A percentile compares a stretch with the other conserved stretches of the same genome.
These are phyloP conservation scores for Gigaspora rosea DNA, from an alignment of 192 early-diverging fungal species.

Conservation along the genomic window DNA sequence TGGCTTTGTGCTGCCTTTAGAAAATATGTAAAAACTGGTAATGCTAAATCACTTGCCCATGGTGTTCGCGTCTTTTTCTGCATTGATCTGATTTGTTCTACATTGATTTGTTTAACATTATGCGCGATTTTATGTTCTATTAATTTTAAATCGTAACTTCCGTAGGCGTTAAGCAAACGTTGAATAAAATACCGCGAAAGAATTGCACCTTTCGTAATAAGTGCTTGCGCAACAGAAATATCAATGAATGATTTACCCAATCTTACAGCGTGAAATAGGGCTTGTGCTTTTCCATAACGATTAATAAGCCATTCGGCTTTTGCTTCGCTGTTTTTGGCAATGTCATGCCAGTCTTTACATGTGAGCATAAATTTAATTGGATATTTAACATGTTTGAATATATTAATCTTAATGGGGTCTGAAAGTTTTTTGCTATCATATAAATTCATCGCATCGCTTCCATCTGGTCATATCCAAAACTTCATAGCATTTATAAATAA, in stretches of 20 bases:
- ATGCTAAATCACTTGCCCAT: slow-evolving; percentile 4
- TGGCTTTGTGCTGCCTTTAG: background rate
- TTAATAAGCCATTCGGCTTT: slow-evolving; percentile 9
- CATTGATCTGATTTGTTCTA: too few species aligned
- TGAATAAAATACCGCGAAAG: slow-evolving; percentile 6
- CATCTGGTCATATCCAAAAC: too few species aligned
- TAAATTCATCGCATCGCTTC: too few species aligned
- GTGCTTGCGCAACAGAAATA: background rate
- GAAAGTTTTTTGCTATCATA: too few species aligned
- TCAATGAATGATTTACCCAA: background rate
- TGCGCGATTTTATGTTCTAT: background rate
- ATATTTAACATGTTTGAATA: background rate
- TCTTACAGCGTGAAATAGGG: slow-evolving; percentile 17
- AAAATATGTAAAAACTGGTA: background rate
- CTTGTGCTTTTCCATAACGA: background rate
- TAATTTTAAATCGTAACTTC: background rate
- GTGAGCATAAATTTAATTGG: background rate
- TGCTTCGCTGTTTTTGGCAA: background rate
- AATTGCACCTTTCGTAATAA: background rate
- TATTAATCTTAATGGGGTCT: background rate
- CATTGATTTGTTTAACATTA: background rate
- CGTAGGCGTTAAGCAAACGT: background rate
- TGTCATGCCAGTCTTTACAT: background rate
- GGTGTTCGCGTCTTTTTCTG: too few species aligned
- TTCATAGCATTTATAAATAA: too few species aligned